These are phyloP conservation scores for Kodamaea arcana DNA, from an alignment of 1,139 yeast species.

Conservation along the genomic window DNA sequence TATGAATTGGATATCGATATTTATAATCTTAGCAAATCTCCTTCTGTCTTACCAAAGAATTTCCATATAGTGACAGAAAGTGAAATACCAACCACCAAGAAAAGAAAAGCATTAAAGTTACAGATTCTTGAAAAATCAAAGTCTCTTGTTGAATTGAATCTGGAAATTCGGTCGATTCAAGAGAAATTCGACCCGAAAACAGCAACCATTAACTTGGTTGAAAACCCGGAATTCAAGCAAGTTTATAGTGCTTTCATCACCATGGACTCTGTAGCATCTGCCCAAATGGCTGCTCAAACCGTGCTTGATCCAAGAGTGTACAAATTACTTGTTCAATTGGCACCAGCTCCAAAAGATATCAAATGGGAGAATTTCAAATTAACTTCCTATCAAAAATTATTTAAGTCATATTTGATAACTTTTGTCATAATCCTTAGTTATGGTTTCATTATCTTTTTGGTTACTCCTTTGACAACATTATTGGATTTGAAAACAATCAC, in stretches of 20 bases:
- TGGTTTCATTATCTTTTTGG: slow-evolving; percentile 63
- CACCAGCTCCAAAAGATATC: slow-evolving; percentile 80
- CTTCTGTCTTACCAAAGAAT: slow-evolving; percentile 21
- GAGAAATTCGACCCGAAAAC: slow-evolving; percentile 23
- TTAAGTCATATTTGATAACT: slow-evolving; percentile 59
- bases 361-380: slow-evolving; percentile 71
- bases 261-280: slow-evolving; percentile 80
- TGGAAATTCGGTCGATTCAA: slow-evolving; percentile 28
- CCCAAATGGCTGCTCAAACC: slow-evolving; percentile 84
- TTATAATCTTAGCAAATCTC: slow-evolving; percentile 25
- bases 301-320: slow-evolving; percentile 75
- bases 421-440: slow-evolving; percentile 58
- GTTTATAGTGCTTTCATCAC: slow-evolving; percentile 75
- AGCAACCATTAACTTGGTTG: slow-evolving; percentile 24
- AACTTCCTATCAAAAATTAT: slow-evolving; percentile 49
- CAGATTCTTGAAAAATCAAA: slow-evolving; percentile 18
- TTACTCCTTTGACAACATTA: slow-evolving; percentile 69
- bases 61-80: background rate
- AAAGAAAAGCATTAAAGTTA: slow-evolving; percentile 8
- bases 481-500: slow-evolving; percentile 67
- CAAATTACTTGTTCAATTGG: slow-evolving; percentile 62
- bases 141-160: slow-evolving; percentile 24
- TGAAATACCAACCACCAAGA: slow-evolving; percentile 3
- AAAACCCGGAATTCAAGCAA: slow-evolving; percentile 27
- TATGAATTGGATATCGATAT: slow-evolving; percentile 46